These are phyloP conservation scores for Pseudogymnoascus pannorum DNA, from an alignment of 2,329 filamentous ascomycete species.

Conservation along the genomic window DNA sequence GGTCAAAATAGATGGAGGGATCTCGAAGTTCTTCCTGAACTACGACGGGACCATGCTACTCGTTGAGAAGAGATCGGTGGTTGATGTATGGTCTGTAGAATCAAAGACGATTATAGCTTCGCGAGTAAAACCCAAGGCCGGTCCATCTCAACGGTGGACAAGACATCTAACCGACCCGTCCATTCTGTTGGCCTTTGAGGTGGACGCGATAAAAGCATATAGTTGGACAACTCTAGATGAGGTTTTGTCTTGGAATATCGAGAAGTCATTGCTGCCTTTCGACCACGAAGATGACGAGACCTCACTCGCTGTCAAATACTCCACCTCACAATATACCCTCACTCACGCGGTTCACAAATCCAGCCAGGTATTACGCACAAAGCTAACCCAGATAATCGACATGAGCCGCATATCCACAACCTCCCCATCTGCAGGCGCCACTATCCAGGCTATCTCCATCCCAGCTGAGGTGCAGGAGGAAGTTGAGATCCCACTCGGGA, in stretches of 20 bases:
- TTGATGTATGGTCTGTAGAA: not conserved
- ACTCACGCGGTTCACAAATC: not conserved
- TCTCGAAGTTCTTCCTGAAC: conserved; percentile 10
- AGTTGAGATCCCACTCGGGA: conserved; percentile 9
- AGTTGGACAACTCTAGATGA: not conserved
- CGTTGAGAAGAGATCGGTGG: not conserved
- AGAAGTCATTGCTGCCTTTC: not conserved
- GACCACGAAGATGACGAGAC: no score
- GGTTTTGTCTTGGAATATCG: not conserved
- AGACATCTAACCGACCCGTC: conserved; percentile 9
- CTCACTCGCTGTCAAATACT: no score
- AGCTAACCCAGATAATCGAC: not conserved
- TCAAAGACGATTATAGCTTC: not conserved
- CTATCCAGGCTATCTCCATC: not conserved
- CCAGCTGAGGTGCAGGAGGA: not conserved
- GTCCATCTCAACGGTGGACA: not conserved
- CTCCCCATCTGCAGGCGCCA: not conserved
- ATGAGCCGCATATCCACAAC: not conserved
- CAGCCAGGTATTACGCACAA: not conserved
- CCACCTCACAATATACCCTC: no score
- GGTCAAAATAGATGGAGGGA: not conserved
- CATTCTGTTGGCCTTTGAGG: not conserved
- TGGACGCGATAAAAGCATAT: not conserved
- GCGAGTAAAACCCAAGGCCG: no score
- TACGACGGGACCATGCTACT: not conserved